Base-by-base conservation (phyloP, 768 basidiomycete genomes). In the Boletus pseudo-olivaceus region DNA sequence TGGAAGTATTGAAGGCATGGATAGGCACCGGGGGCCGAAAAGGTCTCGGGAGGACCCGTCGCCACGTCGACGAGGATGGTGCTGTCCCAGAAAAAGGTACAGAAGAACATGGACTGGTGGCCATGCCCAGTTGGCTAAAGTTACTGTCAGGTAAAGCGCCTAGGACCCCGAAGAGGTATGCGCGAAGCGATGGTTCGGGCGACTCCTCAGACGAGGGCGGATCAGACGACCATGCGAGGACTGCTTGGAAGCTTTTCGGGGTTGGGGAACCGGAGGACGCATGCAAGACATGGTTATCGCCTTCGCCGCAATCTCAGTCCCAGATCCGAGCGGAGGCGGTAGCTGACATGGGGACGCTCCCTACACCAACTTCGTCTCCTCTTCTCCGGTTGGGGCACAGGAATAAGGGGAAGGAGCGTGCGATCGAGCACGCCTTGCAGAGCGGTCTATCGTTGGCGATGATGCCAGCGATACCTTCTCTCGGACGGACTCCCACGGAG, bases 241-340 rank as follows among this genome's bases (percentile, higher is more conserved):
- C 81, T 7, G 84, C 85, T 0, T 79, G 85, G 58, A 54, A 65
- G 5, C 62, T 88, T 4, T 88, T 87, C 55, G 82, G 78, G 0
- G 60, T 64, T 1, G 66, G 72, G 11, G 73, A 75, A 4, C 72
- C 15, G 9, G 56, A 37, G 5, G 45, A 46, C 6, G 54, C 17
- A 5, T 55, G 32, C 34, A 63, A 57, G 34, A 52, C 49, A 9
- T 62, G 65, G 65, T 37, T 44, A 8, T 62, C 62, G 2, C 58
- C 63, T 26, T 66, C 62, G 19, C 33, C 59, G 2, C 48, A 53
- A 11, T 54, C 53, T 37, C 53, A 49, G n/a, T 40, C 38, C 5
- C 51, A 42, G 17, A 15, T 34, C 27, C 45, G n/a, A 43, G 19
- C 7, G 6, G 47, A 33, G n/a, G 23, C 23, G 1, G 35, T 47